phyloP scores from a whole-genome alignment of 345 rosid species.

The Syzygium grande region DNA sequence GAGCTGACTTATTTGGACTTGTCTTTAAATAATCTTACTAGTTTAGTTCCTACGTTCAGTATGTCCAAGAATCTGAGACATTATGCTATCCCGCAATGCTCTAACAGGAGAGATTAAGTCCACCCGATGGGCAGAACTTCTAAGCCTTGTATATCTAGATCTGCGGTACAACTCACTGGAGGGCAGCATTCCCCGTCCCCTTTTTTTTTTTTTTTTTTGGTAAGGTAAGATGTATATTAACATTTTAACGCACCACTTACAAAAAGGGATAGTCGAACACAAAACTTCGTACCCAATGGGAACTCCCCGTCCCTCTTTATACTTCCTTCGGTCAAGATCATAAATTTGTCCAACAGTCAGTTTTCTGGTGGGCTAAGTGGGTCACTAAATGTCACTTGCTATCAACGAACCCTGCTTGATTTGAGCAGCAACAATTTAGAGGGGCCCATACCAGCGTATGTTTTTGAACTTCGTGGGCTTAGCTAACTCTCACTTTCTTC shows the following conservation, averaged over 20 bases:
- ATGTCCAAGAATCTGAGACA: slow-evolving; percentile 2
- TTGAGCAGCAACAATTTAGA: slow-evolving; percentile 24
- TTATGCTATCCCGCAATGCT: too few relatives aligned
- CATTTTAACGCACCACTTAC: too few relatives aligned
- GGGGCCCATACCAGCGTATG: slow-evolving; percentile 14
- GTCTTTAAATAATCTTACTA: slow-evolving; percentile 15
- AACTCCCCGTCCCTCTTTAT: slow-evolving; percentile 8
- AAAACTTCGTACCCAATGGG: too few relatives aligned
- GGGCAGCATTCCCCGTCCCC: too few relatives aligned
- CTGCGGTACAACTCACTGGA: too few relatives aligned
- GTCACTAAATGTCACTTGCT: background rate
- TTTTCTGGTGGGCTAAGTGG: slow-evolving; percentile 3
- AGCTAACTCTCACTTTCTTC: slow-evolving; percentile 17
- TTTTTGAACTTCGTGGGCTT: slow-evolving; percentile 14
- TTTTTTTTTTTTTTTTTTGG: too few relatives aligned
- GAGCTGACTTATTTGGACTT: slow-evolving; percentile 17
- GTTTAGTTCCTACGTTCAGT: slow-evolving; percentile 20
- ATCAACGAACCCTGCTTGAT: slow-evolving; percentile 14
- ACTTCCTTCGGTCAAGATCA: slow-evolving; percentile 1
- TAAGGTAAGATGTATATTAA: too few relatives aligned
- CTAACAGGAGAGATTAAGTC: too few relatives aligned
- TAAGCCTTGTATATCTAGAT: too few relatives aligned
- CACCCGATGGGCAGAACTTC: too few relatives aligned
- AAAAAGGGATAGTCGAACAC: too few relatives aligned
- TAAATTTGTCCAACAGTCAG: too few relatives aligned